Conservation (phyloP, 768 basidiomycete genomes). For the Tephrocybe rancida region DNA sequence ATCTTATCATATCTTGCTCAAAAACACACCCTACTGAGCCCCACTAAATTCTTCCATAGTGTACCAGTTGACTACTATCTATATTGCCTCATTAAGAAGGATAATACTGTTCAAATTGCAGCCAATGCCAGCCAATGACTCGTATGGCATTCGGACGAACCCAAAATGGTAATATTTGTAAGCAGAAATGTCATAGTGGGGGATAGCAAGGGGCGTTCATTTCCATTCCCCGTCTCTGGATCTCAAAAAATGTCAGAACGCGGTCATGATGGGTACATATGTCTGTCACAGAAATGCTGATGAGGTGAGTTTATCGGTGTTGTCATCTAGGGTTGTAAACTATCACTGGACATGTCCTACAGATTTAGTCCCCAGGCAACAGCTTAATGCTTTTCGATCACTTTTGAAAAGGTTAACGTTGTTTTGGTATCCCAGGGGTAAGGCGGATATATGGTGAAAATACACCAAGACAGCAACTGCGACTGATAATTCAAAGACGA, state of each 20-base stretch:
- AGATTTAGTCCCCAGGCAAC: not conserved
- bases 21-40: no score
- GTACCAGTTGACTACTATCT: no score
- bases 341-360: conserved; percentile 5
- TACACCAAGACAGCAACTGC: not conserved
- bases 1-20: no score
- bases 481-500: no score
- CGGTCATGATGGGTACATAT: conserved; percentile 20
- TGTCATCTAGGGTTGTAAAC: conserved; percentile 14
- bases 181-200: no score
- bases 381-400: conserved; percentile 8
- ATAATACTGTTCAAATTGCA: no score
- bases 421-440: conserved; percentile 1
- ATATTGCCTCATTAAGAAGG: no score
- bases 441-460: not conserved
- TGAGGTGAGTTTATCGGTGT: conserved; percentile 11
- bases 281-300: conserved; percentile 18
- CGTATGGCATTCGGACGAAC: no score
- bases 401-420: conserved; percentile 7
- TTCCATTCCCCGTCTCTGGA: conserved; percentile 19
- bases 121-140: no score
- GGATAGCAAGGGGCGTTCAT: no score
- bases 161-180: no score
- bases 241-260: conserved; percentile 19
- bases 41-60: no score